Evolutionary conservation across 441 rosid species (phyloP).

Genomic region (Corymbia calophylla): DNA sequence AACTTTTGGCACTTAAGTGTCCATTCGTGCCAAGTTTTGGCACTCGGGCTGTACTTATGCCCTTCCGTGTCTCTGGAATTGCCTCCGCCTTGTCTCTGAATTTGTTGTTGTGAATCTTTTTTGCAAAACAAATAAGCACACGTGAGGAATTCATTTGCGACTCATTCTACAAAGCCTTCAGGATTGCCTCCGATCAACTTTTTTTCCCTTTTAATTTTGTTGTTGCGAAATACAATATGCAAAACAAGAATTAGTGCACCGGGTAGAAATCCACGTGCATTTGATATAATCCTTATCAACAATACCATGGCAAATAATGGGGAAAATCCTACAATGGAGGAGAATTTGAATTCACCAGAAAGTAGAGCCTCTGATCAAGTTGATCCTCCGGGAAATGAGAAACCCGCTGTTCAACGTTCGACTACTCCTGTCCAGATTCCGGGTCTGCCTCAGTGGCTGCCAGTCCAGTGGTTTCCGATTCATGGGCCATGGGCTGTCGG

Average conservation of each 20-base stretch:
- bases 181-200: not conserved
- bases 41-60: too few relatives aligned
- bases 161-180: not conserved
- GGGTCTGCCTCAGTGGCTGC: not conserved
- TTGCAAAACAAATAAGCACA: not conserved
- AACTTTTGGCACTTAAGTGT: too few relatives aligned
- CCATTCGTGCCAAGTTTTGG: too few relatives aligned
- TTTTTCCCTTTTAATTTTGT: not conserved
- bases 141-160: not conserved
- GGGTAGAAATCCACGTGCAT: not conserved
- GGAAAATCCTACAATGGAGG: too few relatives aligned
- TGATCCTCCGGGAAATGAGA: not conserved
- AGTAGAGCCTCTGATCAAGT: too few relatives aligned
- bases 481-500: not conserved
- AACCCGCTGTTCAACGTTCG: not conserved
- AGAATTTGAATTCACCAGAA: too few relatives aligned
- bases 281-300: not conserved
- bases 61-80: not conserved
- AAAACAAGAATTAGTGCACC: not conserved
- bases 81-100: not conserved
- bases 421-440: not conserved
- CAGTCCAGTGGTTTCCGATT: not conserved
- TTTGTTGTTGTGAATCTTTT: not conserved
- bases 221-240: not conserved
- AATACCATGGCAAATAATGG: too few relatives aligned